Percentiles rank a stretch among this genome's conserved stretches.
Conservation (phyloP, 768 basidiomycete species). For the Rhizopogon vulgaris region DNA sequence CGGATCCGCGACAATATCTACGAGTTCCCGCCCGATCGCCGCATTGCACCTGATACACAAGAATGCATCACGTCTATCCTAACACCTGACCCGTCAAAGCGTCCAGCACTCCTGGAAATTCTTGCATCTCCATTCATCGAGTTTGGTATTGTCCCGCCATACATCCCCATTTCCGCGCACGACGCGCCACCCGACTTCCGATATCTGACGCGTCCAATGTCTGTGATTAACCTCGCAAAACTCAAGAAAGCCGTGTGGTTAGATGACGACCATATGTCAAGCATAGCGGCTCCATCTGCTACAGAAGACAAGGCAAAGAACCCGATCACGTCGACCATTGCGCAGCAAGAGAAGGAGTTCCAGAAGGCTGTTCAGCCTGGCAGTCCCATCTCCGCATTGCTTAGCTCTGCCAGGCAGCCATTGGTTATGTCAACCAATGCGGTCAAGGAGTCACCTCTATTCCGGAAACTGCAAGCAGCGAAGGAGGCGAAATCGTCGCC, state of each 20-base stretch:
- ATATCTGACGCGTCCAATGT: slow-evolving; percentile 53
- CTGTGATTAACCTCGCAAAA: slow-evolving; percentile 62
- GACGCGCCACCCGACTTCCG: slow-evolving; percentile 73
- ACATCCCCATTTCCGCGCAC: slow-evolving; percentile 75
- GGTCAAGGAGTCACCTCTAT: slow-evolving; percentile 28
- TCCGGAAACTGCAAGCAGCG: slow-evolving; percentile 54
- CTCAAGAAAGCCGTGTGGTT: slow-evolving; percentile 58
- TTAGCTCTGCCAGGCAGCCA: slow-evolving; percentile 86
- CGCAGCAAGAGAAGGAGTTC: slow-evolving; percentile 94
- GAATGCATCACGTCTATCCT: slow-evolving; percentile 81
- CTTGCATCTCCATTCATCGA: slow-evolving; percentile 82
- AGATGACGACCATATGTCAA: slow-evolving; percentile 52
- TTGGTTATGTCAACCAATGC: slow-evolving; percentile 58
- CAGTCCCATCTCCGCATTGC: slow-evolving; percentile 86
- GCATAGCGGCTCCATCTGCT: slow-evolving; percentile 37
- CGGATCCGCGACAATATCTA: slow-evolving; percentile 94
- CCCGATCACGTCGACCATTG: slow-evolving; percentile 55
- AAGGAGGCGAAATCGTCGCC: slow-evolving; percentile 48
- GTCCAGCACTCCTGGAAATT: slow-evolving; percentile 82
- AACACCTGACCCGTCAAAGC: slow-evolving; percentile 73
- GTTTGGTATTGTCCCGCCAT: slow-evolving; percentile 71
- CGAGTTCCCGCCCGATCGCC: slow-evolving; percentile 77
- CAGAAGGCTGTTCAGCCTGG: slow-evolving; percentile 93
- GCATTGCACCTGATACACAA: slow-evolving; percentile 64
- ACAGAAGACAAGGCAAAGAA: slow-evolving; percentile 23